Evolutionary conservation across 2,329 filamentous ascomycete genomes (phyloP), one percentile per base, ranked within the genome.

Genomic region (Elsinoe necatrix): DNA sequence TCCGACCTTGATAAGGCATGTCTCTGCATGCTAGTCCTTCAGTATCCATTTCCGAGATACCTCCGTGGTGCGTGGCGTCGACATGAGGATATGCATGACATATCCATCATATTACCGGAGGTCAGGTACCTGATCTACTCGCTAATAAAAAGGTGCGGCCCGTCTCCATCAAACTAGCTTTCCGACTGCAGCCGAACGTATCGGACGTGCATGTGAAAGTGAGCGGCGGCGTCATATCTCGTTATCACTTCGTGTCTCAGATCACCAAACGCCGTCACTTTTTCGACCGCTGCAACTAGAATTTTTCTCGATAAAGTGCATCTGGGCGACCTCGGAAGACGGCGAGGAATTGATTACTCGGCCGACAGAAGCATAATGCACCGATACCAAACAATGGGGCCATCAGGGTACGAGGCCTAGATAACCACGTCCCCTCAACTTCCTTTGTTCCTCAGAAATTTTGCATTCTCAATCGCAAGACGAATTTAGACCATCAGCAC

Each of bases 241-340:
- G 45, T 50, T 50, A 50, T 50, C 45, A 34, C 34, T 31, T 34
- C 45, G 45, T 50, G 45, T 50, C 25, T 34, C 27, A 34, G n/a
- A 27, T 18, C 11, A 8, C 45, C 6, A 31, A 29, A 11, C 7
- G 20, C 21, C 7, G n/a, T 16, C 43, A 34, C 8, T 48, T 20
- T 34, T 29, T 18, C 5, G 14, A 31, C 9, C 16, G 20, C 18
- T 37, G n/a, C 12, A 37, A 52, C 11, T 8, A 20, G n/a, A 37
- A 35, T 9, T 31, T 20, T 16, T 20, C 27, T 16, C 12, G n/a
- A 12, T 4, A 4, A 29, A 48, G 18, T 6, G 12, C 43, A 48
- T n/a, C 4, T 7, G 6, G 4, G n/a, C 21, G 21, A 48, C 7
- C 25, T 31, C 21, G 43, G 21, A 48, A 23, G 6, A 16, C 23